A percentile compares a stretch with the other conserved stretches of the same genome.
phyloP scores from a whole-genome alignment of 805 yeast species.

The Saccharomycopsis fermentans region DNA sequence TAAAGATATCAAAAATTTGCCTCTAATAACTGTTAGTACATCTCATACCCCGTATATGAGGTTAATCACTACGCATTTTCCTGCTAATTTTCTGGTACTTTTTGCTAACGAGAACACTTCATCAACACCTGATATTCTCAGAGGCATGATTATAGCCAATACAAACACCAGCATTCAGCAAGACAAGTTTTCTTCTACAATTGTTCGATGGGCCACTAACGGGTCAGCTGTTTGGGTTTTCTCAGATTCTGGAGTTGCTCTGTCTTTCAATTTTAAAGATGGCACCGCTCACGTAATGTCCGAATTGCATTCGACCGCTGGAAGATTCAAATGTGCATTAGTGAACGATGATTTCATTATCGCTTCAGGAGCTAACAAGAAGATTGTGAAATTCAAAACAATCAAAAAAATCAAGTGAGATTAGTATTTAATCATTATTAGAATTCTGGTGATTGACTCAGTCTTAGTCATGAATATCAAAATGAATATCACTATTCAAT shows the following conservation, averaged over 20 bases:
- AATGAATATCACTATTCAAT: background rate
- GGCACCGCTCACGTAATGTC: slow-evolving; percentile 5
- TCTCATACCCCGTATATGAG: slow-evolving; percentile 75
- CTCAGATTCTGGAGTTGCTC: slow-evolving; percentile 57
- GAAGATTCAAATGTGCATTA: background rate
- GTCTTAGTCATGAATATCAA: no score
- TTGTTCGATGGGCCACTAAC: slow-evolving; percentile 34
- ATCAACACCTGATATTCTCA: slow-evolving; percentile 18
- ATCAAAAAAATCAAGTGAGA: background rate
- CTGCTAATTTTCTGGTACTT: slow-evolving; percentile 23
- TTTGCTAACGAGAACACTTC: background rate
- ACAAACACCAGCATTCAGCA: slow-evolving; percentile 50
- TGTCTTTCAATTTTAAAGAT: slow-evolving; percentile 44
- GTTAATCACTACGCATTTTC: slow-evolving; percentile 43
- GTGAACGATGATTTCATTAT: background rate
- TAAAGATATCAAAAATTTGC: slow-evolving; percentile 16
- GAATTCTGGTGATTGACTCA: background rate
- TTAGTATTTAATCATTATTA: background rate
- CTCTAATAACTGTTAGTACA: slow-evolving; percentile 52
- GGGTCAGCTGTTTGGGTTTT: slow-evolving; percentile 52
- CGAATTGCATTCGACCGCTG: background rate
- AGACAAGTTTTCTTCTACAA: slow-evolving; percentile 50
- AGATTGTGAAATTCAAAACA: background rate
- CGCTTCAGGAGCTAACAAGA: background rate
- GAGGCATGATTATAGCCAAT: slow-evolving; percentile 33